Evolutionary conservation across 768 basidiomycete species (phyloP).

Genomic region (Lentinula sp.): DNA sequence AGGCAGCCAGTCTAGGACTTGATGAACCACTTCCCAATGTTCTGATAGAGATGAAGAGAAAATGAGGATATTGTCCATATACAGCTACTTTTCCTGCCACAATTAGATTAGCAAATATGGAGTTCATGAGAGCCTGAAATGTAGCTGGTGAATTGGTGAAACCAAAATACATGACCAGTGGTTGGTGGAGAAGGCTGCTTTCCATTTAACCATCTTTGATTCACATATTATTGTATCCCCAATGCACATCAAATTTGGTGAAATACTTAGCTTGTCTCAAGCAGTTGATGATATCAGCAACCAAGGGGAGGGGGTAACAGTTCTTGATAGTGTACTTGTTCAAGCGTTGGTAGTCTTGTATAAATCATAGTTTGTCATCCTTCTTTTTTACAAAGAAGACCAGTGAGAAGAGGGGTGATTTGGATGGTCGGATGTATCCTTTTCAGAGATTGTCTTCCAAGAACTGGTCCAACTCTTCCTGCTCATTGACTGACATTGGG

Average conservation of each 20-base stretch:
- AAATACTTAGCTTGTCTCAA: too few species aligned
- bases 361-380: too few species aligned
- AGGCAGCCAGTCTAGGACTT: conserved; percentile 13
- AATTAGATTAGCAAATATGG: conserved; percentile 24
- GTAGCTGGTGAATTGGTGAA: conserved; percentile 25
- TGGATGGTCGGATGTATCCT: too few species aligned
- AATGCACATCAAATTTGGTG: conserved; percentile 23
- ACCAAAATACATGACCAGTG: conserved; percentile 36
- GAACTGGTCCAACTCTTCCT: too few species aligned
- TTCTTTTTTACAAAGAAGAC: too few species aligned
- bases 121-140: conserved; percentile 26
- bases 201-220: conserved; percentile 38
- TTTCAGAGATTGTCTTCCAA: too few species aligned
- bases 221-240: conserved; percentile 34
- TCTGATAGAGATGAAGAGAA: conserved; percentile 6
- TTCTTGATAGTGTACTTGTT: too few species aligned
- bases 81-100: conserved; percentile 18
- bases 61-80: conserved; percentile 26
- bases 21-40: conserved; percentile 7
- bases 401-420: too few species aligned
- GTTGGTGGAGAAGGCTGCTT: conserved; percentile 35
- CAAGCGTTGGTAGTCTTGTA: too few species aligned
- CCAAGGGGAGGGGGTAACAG: too few species aligned
- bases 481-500: too few species aligned
- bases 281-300: too few species aligned